Base-by-base conservation (phyloP, 768 basidiomycete genomes). In the Naematelia aurantialba region DNA sequence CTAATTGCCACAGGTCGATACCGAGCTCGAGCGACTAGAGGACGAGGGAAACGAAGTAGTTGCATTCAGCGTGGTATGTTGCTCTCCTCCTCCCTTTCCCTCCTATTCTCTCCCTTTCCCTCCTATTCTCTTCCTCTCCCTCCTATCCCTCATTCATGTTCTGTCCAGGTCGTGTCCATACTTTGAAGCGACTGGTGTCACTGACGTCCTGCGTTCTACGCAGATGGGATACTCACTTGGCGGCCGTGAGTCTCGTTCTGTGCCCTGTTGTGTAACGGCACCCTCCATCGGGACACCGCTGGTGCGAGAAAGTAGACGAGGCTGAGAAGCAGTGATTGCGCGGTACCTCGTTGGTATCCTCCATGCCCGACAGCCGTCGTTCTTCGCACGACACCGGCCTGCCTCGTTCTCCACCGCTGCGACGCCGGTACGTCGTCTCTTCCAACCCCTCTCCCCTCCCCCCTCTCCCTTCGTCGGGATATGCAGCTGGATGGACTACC, bases 181-280 rank as follows among this genome's bases (percentile, higher is more conserved):
- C n/a, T n/a, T n/a, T n/a, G n/a, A n/a, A n/a, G n/a, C n/a, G n/a
- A n/a, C n/a, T n/a, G n/a, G n/a, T n/a, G n/a, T n/a, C n/a, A n/a
- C n/a, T n/a, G n/a, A n/a, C n/a, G n/a, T n/a, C n/a, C n/a, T n/a
- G n/a, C n/a, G n/a, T 45, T 52, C 60, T 22, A 39, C 0, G 14
- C 42, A 70, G 65, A 66, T 75, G 64, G 74, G 75, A 10, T 76
- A 76, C 62, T 70, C 68, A 3, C 54, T 74, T 0, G 75, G 75
- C 3, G 75, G 75, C 10, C 59, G 72, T 75, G 52, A 67, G 74
- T 66, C 8, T n/a, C 46, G 4, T 27, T n/a, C 39, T 21, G 1
- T n/a, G 2, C 49, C 55, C 21, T 27, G 24, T 21, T 17, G 0
- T 27, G 21, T 30, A 12, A 21, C 47, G 27, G 29, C 8, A 12